Conservation (phyloP, 495 filamentous ascomycete species). For the Penicillium silybi region DNA sequence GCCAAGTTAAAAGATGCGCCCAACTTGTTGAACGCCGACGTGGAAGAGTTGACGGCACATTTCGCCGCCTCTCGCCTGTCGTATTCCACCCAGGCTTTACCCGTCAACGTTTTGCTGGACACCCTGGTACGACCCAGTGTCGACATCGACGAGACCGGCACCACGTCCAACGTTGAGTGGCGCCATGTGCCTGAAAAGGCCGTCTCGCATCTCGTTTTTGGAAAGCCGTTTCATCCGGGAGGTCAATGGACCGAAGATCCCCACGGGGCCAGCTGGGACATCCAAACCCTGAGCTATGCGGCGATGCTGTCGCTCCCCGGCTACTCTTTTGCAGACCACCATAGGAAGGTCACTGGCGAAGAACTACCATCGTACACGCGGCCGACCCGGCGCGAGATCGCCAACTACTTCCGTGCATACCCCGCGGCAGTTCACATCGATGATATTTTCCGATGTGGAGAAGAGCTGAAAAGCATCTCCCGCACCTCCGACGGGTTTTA, state of each 20-base stretch:
- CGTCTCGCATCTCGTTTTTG: constrained; percentile 57
- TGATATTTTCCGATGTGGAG: constrained; percentile 44
- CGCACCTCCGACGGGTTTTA: constrained; percentile 49
- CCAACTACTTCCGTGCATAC: constrained; percentile 56
- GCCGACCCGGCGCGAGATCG: constrained; percentile 55
- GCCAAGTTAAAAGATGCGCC: constrained; percentile 45
- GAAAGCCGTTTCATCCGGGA: constrained; percentile 49
- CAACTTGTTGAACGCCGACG: constrained; percentile 45
- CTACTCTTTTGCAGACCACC: constrained; percentile 57
- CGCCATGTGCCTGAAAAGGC: constrained; percentile 45
- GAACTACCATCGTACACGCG: constrained; percentile 51
- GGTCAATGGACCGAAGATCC: constrained; percentile 64
- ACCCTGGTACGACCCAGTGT: constrained; percentile 62
- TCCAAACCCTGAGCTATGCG: constrained; percentile 60
- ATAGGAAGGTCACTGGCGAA: constrained; percentile 36
- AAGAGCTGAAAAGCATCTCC: constrained; percentile 40
- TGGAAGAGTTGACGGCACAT: constrained; percentile 52
- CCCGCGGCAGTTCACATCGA: constrained; percentile 52
- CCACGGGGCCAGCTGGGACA: constrained; percentile 51
- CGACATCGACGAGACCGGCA: constrained; percentile 51
- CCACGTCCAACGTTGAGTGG: constrained; percentile 55
- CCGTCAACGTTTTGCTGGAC: constrained; percentile 61
- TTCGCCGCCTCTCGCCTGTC: constrained; percentile 58
- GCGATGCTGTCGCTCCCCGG: constrained; percentile 63
- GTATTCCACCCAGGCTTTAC: constrained; percentile 63